Conservation (phyloP, 257 asterid genomes). For the Scutellaria baicalensis region DNA sequence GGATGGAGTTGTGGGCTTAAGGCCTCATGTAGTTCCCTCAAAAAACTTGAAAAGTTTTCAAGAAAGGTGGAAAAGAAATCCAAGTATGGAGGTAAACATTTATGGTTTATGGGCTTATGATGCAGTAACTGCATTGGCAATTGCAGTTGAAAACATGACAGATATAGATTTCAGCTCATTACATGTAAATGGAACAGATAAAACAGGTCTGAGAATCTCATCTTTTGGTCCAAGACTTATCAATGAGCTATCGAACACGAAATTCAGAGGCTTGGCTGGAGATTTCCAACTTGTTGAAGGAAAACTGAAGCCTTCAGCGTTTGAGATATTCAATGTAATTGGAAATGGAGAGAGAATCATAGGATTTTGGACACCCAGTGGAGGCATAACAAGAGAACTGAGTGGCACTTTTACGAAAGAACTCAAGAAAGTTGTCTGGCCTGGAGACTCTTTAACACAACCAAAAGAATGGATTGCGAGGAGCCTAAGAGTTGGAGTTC, state of each 20-base stretch:
- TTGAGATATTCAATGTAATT: conserved; percentile 40
- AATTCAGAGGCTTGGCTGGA: conserved; percentile 39
- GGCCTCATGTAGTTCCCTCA: conserved; percentile 34
- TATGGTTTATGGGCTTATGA: conserved; percentile 61
- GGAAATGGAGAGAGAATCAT: conserved; percentile 33
- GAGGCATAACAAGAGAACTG: conserved; percentile 23
- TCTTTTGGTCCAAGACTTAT: conserved; percentile 29
- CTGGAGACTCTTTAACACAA: conserved; percentile 30
- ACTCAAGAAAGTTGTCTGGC: conserved; percentile 44
- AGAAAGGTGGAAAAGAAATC: conserved; percentile 34
- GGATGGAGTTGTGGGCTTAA: conserved; percentile 62
- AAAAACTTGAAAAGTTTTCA: conserved; percentile 17
- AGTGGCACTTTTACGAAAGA: conserved; percentile 10
- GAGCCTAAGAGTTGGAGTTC: conserved; percentile 36
- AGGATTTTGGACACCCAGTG: conserved; percentile 36
- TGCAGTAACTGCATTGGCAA: conserved; percentile 39
- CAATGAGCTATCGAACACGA: conserved; percentile 13
- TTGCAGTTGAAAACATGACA: conserved; percentile 32
- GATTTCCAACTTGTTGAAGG: conserved; percentile 30
- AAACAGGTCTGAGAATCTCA: conserved; percentile 1
- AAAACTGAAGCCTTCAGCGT: conserved; percentile 16
- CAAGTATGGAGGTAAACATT: conserved; percentile 27
- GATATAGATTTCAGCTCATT: neutral
- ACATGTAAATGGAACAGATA: neutral
- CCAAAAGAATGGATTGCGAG: conserved; percentile 41